Conservation (phyloP, 1,284 basidiomycete species). For the Trichosporon sp. region DNA sequence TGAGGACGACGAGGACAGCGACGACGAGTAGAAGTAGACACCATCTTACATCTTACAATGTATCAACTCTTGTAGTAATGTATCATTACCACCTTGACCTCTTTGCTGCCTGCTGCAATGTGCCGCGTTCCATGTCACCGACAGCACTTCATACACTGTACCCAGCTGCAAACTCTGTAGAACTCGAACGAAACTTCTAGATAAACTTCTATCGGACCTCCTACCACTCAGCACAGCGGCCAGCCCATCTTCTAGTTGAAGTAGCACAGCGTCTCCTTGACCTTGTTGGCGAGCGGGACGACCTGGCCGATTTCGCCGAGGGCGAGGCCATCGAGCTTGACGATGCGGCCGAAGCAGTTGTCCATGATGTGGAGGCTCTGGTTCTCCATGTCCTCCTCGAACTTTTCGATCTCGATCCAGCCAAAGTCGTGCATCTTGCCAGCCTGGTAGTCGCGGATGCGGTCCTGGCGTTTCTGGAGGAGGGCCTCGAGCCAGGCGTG, state of each 20-base stretch:
- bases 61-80: slow-evolving; percentile 3
- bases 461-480: slow-evolving; percentile 14
- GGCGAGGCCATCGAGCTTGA: slow-evolving; percentile 10
- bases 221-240: too few species aligned
- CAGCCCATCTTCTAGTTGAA: background rate
- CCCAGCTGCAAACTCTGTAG: background rate
- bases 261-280: slow-evolving; percentile 11
- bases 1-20: slow-evolving; percentile 61
- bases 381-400: slow-evolving; percentile 18
- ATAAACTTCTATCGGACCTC: background rate
- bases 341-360: slow-evolving; percentile 15
- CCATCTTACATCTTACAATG: background rate
- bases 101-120: background rate
- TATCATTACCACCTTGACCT: background rate
- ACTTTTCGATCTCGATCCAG: slow-evolving; percentile 20
- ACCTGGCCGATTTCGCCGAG: slow-evolving; percentile 14
- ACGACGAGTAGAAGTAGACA: slow-evolving; percentile 50
- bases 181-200: background rate
- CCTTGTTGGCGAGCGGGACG: slow-evolving; percentile 12
- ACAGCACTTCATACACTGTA: background rate
- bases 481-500: slow-evolving; percentile 16
- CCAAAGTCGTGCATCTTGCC: slow-evolving; percentile 5
- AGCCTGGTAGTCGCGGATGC: slow-evolving; percentile 16
- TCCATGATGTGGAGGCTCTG: slow-evolving; percentile 21
- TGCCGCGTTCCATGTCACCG: background rate